These are phyloP conservation scores for Calonectria pseudoturangicola DNA, from an alignment of 2,329 filamentous ascomycete species.

Conservation along the genomic window DNA sequence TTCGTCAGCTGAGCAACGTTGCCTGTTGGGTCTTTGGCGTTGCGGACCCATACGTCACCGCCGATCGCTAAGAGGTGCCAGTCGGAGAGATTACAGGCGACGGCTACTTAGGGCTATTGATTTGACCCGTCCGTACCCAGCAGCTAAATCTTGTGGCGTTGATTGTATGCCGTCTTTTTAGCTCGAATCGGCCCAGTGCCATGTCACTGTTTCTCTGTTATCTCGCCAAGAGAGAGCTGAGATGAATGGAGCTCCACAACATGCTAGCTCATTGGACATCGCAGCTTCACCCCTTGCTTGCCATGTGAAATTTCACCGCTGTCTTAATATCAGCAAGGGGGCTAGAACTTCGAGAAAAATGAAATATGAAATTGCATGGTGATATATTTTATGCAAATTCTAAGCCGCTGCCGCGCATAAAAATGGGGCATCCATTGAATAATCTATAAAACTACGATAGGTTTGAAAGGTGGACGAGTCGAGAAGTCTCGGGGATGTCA, in stretches of 20 bases:
- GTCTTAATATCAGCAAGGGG: too few species aligned
- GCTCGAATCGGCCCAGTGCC: neutral
- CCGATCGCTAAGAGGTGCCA: too few species aligned
- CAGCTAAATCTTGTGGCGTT: neutral
- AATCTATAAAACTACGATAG: conserved; percentile 1
- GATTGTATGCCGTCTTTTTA: neutral
- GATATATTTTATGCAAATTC: too few species aligned
- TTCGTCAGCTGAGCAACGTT: neutral
- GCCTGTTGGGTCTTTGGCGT: too few species aligned
- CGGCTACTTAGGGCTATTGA: neutral
- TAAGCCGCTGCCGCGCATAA: neutral
- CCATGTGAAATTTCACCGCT: neutral
- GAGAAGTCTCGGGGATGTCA: neutral
- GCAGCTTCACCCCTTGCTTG: too few species aligned
- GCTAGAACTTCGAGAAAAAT: too few species aligned
- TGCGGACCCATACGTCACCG: too few species aligned
- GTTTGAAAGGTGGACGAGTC: conserved; percentile 3
- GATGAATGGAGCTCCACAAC: neutral
- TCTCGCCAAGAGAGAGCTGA: neutral
- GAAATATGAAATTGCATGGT: too few species aligned
- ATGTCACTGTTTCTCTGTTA: neutral
- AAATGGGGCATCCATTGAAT: neutral
- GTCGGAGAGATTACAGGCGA: neutral
- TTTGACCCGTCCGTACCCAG: neutral
- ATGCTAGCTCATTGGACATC: neutral